Evolutionary conservation across 2,329 filamentous ascomycete species (phyloP), one percentile per base, ranked within the genome.

Genomic region (Epicoccum sorghinum): DNA sequence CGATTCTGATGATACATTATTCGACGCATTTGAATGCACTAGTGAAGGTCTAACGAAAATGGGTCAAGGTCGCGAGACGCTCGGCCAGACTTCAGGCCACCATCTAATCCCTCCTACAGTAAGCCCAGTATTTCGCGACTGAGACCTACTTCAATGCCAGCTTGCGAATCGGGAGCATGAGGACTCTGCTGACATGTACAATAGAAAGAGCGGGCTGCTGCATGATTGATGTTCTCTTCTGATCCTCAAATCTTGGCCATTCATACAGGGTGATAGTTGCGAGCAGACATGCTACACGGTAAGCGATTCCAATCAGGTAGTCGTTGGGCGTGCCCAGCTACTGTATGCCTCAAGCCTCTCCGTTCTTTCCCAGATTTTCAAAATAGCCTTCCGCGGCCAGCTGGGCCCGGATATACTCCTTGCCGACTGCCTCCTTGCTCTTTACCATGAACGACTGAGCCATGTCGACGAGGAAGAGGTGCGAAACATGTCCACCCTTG

Each of bases 61-160:
- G 36, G 33, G 52, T 41, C 41, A 40, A 41, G 39, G 52, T 55
- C 45, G 52, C 46, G 52, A 55, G 36, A 7, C 24, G n/a, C 32
- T 38, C 40, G 52, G 46, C 47, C 46, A 33, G 25, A 46, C 37
- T 43, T 39, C 41, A 55, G 46, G 52, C 52, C 46, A 46, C 45
- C 46, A 33, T 4, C 8, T 9, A 18, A 18, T 36, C 8, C 8
- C 18, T 50, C 14, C 30, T 46, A 30, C 37, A 47, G 23, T 25
- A 25, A n/a, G 36, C 29, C 25, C 29, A 38, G 12, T 18, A 8
- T 33, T 42, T 55, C 52, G 52, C 37, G 37, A 46, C 24, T 4
- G 25, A 29, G 33, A 14, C 52, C 46, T 38, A 6, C 24, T 47
- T 55, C n/a, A 24, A 47, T 50, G 45, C 7, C 46, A 36, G 4